Conservation (phyloP, 129 eudicot species). For the Oenanthe sinensis region DNA sequence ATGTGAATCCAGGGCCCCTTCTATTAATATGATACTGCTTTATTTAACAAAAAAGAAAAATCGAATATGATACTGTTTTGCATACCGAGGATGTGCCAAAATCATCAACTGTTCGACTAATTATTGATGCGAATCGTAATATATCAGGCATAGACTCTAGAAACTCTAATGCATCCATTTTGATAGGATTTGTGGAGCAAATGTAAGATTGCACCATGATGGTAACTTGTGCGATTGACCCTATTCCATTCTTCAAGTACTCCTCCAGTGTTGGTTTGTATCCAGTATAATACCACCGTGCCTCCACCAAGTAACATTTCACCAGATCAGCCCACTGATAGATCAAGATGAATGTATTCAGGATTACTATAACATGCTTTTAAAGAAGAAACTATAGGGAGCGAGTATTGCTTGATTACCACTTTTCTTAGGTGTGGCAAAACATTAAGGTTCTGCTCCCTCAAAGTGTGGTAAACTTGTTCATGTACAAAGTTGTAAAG, state of each 20-base stretch:
- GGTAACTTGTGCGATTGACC: not conserved
- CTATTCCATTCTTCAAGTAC: not conserved
- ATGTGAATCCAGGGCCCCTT: too few relatives aligned
- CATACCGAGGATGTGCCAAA: not conserved
- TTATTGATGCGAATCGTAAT: not conserved
- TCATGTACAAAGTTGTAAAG: slow-evolving; percentile 45
- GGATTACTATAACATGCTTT: not conserved
- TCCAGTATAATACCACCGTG: slow-evolving; percentile 21
- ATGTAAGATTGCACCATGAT: not conserved
- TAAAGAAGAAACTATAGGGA: not conserved
- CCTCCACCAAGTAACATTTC: slow-evolving; percentile 51
- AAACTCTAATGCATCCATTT: not conserved
- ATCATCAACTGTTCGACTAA: not conserved
- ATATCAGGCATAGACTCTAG: not conserved
- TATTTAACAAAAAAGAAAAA: too few relatives aligned
- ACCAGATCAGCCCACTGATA: slow-evolving; percentile 55
- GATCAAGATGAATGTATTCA: not conserved
- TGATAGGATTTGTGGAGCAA: not conserved
- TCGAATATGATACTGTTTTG: not conserved
- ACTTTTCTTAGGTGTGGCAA: slow-evolving; percentile 28
- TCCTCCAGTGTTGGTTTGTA: not conserved
- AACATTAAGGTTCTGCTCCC: slow-evolving; percentile 30
- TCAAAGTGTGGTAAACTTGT: slow-evolving; percentile 27
- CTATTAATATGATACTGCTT: too few relatives aligned
- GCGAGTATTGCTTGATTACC: slow-evolving; percentile 3